phyloP scores from a whole-genome alignment of 306 rosid species.

The Rosa lucieae region DNA sequence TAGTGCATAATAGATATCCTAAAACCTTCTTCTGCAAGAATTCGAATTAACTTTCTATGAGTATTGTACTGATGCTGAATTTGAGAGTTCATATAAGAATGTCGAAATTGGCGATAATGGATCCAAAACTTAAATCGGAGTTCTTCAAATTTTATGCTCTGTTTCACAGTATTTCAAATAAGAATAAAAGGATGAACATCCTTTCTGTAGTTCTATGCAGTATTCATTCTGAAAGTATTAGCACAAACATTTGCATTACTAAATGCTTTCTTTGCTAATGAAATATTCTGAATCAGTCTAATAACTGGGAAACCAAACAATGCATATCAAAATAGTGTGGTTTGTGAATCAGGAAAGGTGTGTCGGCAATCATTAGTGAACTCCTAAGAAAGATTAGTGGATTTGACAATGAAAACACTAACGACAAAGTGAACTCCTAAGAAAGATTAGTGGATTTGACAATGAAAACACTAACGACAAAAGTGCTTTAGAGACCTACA shows the following conservation, averaged over 20 bases:
- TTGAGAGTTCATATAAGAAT: neutral
- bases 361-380: neutral
- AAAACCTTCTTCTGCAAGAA: neutral
- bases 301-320: neutral
- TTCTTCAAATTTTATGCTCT: neutral
- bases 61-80: neutral
- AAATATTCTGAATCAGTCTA: neutral
- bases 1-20: slow-evolving; percentile 26
- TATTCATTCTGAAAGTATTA: neutral
- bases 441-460: neutral
- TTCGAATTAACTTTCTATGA: too few relatives aligned
- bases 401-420: neutral
- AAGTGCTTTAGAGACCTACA: neutral
- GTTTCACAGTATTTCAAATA: neutral
- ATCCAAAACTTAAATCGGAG: neutral
- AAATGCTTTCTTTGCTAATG: neutral
- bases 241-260: neutral
- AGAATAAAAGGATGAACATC: neutral
- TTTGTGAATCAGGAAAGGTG: neutral
- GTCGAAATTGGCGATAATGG: neutral
- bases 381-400: neutral
- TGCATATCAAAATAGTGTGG: neutral
- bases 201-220: neutral
- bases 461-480: neutral
- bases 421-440: neutral